Base-by-base conservation (phyloP, 495 filamentous ascomycete genomes). In the Pyronema domesticum region DNA sequence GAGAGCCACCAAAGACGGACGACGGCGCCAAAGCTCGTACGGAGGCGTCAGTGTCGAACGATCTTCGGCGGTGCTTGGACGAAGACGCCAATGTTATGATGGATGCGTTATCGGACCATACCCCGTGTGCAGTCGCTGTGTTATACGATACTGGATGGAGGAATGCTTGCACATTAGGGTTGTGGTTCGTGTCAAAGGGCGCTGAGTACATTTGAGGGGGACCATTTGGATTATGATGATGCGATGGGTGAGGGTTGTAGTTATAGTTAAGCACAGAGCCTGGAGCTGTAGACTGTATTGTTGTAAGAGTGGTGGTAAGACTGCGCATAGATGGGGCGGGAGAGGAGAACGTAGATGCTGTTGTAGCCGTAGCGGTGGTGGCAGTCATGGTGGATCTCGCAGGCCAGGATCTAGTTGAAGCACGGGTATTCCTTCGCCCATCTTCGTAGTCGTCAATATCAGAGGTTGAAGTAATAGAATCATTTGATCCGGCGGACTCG, bases 21-120 rank as follows among this genome's bases (percentile, higher is more conserved):
- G 87, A 93, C 0, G 91, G 91, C 0, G 91, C 86, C 19, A 98
- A 74, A 1, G 86, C 91, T 43, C 91, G 86, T 14, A 95, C 83
- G 0, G 88, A 95, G 3, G 93, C 93, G 67, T 96, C 89, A 0
- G 93, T 96, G 67, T 98, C 91, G 62, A 95, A 75, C 0, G 86
- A 94, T 39, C 91, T 75, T 15, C 91, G 83, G 44, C 86, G 82
- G 30, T 83, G 78, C 66, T 95, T 94, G 17, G 88, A 94, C 0
- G 89, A 95, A 6, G 88, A 95, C 0, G 91, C 91, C n/a, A 98
- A 76, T 0, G 91, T 98, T 23, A 98, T 76, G 55, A 96, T 89
- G 14, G 88, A 95, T 0, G 91, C 91, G 65, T 98, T 89, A 64
- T 98, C 91, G 7, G 86, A 93, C 19, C 95, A 71, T 11, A 91